These are phyloP conservation scores for Auriscalpium vulgare DNA, from an alignment of 768 basidiomycete species.

Conservation along the genomic window DNA sequence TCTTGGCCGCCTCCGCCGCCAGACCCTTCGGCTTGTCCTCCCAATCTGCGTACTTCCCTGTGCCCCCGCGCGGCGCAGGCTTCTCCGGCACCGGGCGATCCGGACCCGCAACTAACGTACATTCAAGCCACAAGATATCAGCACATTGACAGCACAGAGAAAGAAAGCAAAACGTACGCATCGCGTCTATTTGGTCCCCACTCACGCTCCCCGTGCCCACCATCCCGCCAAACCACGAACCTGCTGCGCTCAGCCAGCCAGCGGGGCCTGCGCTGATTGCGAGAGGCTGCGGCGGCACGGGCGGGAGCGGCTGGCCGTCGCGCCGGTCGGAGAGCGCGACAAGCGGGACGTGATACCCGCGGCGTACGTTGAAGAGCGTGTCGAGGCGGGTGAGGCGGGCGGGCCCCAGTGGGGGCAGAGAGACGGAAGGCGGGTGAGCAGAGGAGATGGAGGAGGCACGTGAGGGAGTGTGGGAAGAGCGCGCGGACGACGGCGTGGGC, in stretches of 20 bases:
- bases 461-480: neutral
- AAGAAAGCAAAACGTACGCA: conserved; percentile 34
- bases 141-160: neutral
- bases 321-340: conserved; percentile 41
- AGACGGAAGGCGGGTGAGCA: neutral
- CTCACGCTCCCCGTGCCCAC: conserved; percentile 34
- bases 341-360: conserved; percentile 41
- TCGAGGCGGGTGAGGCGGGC: conserved; percentile 39
- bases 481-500: neutral
- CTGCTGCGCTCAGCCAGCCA: conserved; percentile 39
- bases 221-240: conserved; percentile 38
- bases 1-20: conserved; percentile 14
- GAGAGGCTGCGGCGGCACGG: conserved; percentile 49
- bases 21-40: conserved; percentile 7
- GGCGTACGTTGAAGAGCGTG: conserved; percentile 51
- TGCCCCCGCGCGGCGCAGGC: conserved; percentile 9
- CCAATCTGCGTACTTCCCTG: conserved; percentile 4
- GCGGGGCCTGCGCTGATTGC: conserved; percentile 53
- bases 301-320: conserved; percentile 11
- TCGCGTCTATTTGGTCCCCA: conserved; percentile 51
- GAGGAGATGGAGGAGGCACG: neutral
- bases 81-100: conserved; percentile 45
- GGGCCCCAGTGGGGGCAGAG: conserved; percentile 19
- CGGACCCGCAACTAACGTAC: conserved; percentile 51
- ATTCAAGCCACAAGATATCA: neutral